Conservation (phyloP, 176 grass and related monocot species). For the Aegilops longissima region DNA sequence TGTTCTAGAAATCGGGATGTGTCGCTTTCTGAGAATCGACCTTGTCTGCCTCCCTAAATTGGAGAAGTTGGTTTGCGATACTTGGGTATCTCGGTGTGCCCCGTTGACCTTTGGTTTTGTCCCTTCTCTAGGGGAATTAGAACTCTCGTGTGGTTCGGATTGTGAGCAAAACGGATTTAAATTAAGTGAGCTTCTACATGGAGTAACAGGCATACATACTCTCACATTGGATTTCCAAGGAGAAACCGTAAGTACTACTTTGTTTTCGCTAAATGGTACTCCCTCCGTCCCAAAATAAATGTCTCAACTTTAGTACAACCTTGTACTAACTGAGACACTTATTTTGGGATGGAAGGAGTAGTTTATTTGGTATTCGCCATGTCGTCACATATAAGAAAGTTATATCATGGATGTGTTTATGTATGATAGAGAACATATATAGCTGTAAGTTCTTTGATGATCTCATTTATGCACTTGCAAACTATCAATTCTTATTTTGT, state of each 20-base stretch:
- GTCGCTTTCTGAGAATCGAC: neutral
- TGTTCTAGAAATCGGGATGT: neutral
- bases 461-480: neutral
- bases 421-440: neutral
- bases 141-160: neutral
- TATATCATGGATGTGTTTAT: too few species aligned
- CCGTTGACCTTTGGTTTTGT: neutral
- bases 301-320: too few species aligned
- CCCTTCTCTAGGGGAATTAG: neutral
- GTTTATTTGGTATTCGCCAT: too few species aligned
- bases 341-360: too few species aligned
- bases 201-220: neutral
- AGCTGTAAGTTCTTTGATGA: neutral
- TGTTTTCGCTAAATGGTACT: too few species aligned
- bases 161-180: neutral
- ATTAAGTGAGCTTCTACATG: neutral
- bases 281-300: too few species aligned
- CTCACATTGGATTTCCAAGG: neutral
- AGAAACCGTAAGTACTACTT: neutral
- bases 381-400: too few species aligned
- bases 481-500: neutral
- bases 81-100: neutral
- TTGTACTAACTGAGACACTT: too few species aligned
- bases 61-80: neutral
- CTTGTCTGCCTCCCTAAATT: neutral